A percentile compares a stretch with the other conserved stretches of the same genome.
Evolutionary conservation across 257 asterid species (phyloP).

Genomic region (Knoxia roxburghii): DNA sequence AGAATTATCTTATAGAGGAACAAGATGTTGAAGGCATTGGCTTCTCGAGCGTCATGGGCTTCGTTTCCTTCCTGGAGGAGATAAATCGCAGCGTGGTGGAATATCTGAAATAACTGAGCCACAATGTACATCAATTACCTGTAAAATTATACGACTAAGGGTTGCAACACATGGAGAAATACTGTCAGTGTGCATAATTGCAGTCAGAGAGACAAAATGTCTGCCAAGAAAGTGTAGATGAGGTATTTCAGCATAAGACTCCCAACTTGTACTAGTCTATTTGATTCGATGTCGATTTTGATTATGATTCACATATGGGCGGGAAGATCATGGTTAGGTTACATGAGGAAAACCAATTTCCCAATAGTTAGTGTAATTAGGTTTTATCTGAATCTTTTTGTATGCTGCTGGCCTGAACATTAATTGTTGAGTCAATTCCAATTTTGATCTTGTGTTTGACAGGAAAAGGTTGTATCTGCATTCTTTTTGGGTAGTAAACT

Average conservation of each 20-base stretch:
- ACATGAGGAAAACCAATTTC: neutral
- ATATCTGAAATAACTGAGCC: slow-evolving; percentile 31
- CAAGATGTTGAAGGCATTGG: slow-evolving; percentile 88
- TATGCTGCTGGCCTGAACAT: neutral
- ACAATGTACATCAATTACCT: neutral
- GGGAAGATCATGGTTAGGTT: neutral
- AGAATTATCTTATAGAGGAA: slow-evolving; percentile 93
- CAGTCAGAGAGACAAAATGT: neutral
- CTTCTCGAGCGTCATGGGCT: slow-evolving; percentile 79
- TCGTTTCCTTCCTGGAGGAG: slow-evolving; percentile 86
- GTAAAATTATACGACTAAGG: neutral
- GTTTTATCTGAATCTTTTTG: neutral
- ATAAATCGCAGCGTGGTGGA: slow-evolving; percentile 65
- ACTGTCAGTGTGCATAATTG: neutral
- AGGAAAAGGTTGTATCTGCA: no score
- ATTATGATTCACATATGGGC: neutral
- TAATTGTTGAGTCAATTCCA: neutral
- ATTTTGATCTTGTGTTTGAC: neutral
- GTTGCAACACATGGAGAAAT: neutral
- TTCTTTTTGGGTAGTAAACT: no score
- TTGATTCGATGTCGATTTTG: no score
- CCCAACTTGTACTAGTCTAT: neutral
- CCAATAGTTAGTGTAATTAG: neutral
- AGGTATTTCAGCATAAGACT: neutral
- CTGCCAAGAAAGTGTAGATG: neutral